These are phyloP conservation scores for Ophiostoma sp. DNA, from an alignment of 2,329 filamentous ascomycete species.

Conservation along the genomic window DNA sequence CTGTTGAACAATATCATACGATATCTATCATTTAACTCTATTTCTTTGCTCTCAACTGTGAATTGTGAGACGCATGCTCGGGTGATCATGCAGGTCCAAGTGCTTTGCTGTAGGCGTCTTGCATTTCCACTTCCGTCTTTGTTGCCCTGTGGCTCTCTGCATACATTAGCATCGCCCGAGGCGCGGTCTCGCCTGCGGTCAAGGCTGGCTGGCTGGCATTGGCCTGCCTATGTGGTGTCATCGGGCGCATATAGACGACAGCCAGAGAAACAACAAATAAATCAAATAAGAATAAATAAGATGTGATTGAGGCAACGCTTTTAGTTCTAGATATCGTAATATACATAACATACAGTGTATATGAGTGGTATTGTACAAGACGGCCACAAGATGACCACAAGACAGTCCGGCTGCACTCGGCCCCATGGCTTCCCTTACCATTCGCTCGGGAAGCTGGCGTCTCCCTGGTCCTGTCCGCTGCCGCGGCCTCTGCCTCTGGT, in stretches of 20 bases:
- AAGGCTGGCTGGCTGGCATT: too few species aligned
- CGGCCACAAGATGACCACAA: background rate
- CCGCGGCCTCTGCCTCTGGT: background rate
- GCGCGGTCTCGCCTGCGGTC: too few species aligned
- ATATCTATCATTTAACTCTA: background rate
- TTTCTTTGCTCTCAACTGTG: background rate
- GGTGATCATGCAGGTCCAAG: too few species aligned
- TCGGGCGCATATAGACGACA: too few species aligned
- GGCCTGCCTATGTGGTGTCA: too few species aligned
- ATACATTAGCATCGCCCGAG: too few species aligned
- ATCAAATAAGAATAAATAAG: too few species aligned
- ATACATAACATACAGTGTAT: background rate
- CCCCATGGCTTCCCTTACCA: background rate
- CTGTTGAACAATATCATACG: background rate
- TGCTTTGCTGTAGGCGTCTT: too few species aligned
- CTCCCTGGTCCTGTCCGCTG: background rate
- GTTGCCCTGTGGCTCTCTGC: too few species aligned
- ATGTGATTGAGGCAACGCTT: background rate
- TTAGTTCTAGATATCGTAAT: constrained; percentile 1
- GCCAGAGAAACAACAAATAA: too few species aligned
- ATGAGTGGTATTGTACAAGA: constrained; percentile 8
- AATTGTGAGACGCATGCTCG: background rate
- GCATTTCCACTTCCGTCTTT: too few species aligned
- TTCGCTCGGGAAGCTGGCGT: background rate
- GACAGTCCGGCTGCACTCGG: background rate